These are phyloP conservation scores for Alternaria viburni DNA, from an alignment of 2,329 filamentous ascomycete species.

Conservation along the genomic window DNA sequence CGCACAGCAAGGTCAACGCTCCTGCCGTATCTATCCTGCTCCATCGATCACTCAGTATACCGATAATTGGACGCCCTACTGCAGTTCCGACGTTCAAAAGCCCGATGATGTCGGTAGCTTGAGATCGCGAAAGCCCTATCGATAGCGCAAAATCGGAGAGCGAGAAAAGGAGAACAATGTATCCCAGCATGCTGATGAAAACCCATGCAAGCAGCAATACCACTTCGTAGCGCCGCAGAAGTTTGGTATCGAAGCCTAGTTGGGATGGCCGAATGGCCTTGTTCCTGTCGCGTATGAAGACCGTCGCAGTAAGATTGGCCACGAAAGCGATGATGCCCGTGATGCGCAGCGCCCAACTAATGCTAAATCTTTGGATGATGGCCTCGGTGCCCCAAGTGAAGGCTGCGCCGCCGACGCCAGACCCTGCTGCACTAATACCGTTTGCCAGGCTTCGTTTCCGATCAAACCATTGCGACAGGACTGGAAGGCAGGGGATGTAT, in stretches of 20 bases:
- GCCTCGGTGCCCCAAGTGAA: conserved; percentile 40
- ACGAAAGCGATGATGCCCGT: conserved; percentile 44
- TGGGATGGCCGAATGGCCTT: conserved; percentile 43
- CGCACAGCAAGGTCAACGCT: conserved; percentile 43
- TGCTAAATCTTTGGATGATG: conserved; percentile 44
- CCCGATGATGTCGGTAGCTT: conserved; percentile 53
- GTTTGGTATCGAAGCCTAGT: conserved; percentile 44
- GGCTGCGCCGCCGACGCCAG: conserved; percentile 50
- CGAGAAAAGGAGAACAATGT: conserved; percentile 55
- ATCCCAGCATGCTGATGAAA: conserved; percentile 56
- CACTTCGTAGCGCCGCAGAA: conserved; percentile 46
- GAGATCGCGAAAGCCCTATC: conserved; percentile 48
- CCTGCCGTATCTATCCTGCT: conserved; percentile 54
- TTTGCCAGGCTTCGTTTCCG: conserved; percentile 50
- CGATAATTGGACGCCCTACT: conserved; percentile 56
- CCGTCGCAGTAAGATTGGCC: conserved; percentile 37
- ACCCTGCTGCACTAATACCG: conserved; percentile 49
- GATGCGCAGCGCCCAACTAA: conserved; percentile 52
- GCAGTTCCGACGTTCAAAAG: conserved; percentile 58
- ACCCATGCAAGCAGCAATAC: conserved; percentile 51
- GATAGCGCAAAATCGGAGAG: conserved; percentile 56
- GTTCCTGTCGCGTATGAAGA: conserved; percentile 45
- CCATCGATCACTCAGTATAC: conserved; percentile 54
- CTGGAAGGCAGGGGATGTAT: conserved; percentile 47
- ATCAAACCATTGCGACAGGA: conserved; percentile 54